A percentile compares a stretch with the other conserved stretches of the same genome.
Evolutionary conservation across 331 rosid species (phyloP).

Genomic region (Rosa hybrid): DNA sequence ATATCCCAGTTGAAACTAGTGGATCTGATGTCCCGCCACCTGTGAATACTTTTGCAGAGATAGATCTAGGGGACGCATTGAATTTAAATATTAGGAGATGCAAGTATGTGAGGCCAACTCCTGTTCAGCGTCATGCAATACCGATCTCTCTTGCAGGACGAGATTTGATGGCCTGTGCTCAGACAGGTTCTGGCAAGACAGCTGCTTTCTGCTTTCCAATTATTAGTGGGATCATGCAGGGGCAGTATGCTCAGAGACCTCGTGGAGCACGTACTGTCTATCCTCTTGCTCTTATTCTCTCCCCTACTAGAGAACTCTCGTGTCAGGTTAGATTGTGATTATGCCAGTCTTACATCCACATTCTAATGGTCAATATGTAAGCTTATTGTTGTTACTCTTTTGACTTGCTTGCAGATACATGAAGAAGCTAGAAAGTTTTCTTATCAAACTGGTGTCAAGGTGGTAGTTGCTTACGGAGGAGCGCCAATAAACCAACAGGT

Average conservation of each 20-base stretch:
- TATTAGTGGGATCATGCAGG: constrained; percentile 74
- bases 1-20: constrained; percentile 84
- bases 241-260: constrained; percentile 59
- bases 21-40: constrained; percentile 75
- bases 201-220: constrained; percentile 92
- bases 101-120: constrained; percentile 89
- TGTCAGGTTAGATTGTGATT: constrained; percentile 57
- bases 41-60: constrained; percentile 76
- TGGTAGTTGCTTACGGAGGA: constrained; percentile 89
- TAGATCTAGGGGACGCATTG: constrained; percentile 75
- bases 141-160: constrained; percentile 72
- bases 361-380: constrained; percentile 11
- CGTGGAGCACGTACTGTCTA: constrained; percentile 68
- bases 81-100: constrained; percentile 71
- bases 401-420: constrained; percentile 53
- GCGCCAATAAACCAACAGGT: constrained; percentile 84
- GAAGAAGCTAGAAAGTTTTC: constrained; percentile 80
- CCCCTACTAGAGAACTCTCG: constrained; percentile 87
- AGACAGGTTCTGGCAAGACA: constrained; percentile 90
- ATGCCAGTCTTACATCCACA: constrained; percentile 1
- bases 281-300: constrained; percentile 82
- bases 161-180: constrained; percentile 92
- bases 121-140: constrained; percentile 84
- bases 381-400: constrained; percentile 9
- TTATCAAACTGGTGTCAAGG: constrained; percentile 81